Percentiles rank a stretch among this genome's conserved stretches.
Evolutionary conservation across 257 asterid species (phyloP).

Genomic region (Ilex asprella): DNA sequence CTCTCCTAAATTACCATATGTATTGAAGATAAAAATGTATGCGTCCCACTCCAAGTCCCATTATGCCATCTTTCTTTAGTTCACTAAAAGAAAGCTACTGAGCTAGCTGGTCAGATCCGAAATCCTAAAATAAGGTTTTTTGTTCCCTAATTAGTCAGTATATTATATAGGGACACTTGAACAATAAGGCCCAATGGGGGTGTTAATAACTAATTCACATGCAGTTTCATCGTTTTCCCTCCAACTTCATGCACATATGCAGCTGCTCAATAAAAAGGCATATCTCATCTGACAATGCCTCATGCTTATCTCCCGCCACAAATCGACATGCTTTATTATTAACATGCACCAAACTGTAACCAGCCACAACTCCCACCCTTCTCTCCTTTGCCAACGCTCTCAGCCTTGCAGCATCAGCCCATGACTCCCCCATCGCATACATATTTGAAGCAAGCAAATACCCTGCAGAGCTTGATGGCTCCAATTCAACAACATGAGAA

Average conservation of each 20-base stretch:
- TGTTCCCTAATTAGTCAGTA: no score
- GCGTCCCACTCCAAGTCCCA: no score
- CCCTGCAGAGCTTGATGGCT: constrained; percentile 69
- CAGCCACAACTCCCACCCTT: constrained; percentile 46
- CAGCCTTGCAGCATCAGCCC: constrained; percentile 54
- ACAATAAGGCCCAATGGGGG: neutral
- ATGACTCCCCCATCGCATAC: constrained; percentile 59
- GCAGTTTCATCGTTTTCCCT: constrained; percentile 17
- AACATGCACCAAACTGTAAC: constrained; percentile 63
- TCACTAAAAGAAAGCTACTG: no score
- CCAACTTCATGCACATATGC: constrained; percentile 51
- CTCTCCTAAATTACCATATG: no score
- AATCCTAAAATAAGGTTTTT: no score
- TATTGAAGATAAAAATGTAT: no score
- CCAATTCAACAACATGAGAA: constrained; percentile 56
- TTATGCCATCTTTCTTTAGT: no score
- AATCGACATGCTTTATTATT: constrained; percentile 36
- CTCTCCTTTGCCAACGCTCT: constrained; percentile 59
- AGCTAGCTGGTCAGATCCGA: no score
- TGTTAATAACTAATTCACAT: neutral
- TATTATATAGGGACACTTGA: no score
- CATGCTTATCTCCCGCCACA: constrained; percentile 46
- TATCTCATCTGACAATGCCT: constrained; percentile 24
- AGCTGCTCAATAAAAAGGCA: constrained; percentile 37
- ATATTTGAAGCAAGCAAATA: constrained; percentile 70